These are phyloP conservation scores for Taiozyma sp. DNA, from an alignment of 1,139 yeast genomes.

Conservation along the genomic window DNA sequence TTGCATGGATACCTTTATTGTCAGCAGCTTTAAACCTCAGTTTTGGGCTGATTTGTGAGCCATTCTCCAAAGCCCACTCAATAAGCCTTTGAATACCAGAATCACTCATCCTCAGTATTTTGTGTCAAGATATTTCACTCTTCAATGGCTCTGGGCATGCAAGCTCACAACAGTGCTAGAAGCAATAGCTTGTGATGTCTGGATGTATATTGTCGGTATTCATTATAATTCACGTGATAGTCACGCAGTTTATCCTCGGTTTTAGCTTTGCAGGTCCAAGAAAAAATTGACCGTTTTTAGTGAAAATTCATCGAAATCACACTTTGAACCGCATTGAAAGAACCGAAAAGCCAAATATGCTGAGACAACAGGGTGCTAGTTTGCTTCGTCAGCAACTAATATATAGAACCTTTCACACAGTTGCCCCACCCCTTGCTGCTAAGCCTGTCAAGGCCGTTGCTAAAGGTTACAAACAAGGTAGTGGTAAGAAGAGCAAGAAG, in stretches of 20 bases:
- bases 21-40: slow-evolving; percentile 27
- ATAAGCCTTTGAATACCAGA: slow-evolving; percentile 23
- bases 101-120: not conserved
- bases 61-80: slow-evolving; percentile 47
- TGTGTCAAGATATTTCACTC: too few species aligned
- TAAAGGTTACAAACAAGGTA: slow-evolving; percentile 10
- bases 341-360: not conserved
- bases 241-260: not conserved
- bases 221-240: not conserved
- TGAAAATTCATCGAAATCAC: not conserved
- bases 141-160: too few species aligned
- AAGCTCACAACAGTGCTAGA: too few species aligned
- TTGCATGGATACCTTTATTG: slow-evolving; percentile 37
- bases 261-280: not conserved
- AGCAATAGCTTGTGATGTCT: too few species aligned
- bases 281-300: not conserved
- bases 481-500: slow-evolving; percentile 7
- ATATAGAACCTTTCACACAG: slow-evolving; percentile 4
- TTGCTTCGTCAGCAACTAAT: not conserved
- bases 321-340: not conserved
- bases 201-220: not conserved
- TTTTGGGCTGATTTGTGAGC: slow-evolving; percentile 35
- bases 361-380: not conserved
- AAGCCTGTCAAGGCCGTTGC: slow-evolving; percentile 10
- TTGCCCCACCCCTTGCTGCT: slow-evolving; percentile 2